Base-by-base conservation (phyloP, 2,329 filamentous ascomycete species). In the Reticulascus tulasneorum region DNA sequence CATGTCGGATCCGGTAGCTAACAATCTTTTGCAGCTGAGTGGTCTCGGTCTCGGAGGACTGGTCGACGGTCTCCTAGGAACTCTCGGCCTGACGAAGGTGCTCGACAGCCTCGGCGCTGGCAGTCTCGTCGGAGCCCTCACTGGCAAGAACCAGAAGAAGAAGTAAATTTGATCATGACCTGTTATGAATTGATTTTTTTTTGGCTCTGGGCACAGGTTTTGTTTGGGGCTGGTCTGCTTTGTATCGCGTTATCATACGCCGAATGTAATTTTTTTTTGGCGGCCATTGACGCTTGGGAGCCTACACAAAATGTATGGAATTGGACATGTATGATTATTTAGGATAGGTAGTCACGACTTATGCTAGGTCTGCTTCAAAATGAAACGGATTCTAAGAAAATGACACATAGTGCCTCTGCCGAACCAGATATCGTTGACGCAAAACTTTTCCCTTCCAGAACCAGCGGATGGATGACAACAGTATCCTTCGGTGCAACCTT, bases 21-120 rank as follows among this genome's bases (percentile, higher is more conserved):
- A 55, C 48, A 41, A n/a, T 15, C 3, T 12, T 24, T 2, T 29
- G 19, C 29, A 69, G 53, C 74, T 93, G 40, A 82, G 84, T 50
- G 86, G 84, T 6, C 77, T 95, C 19, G 89, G 89, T 38, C 76
- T 95, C 2, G 89, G 89, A 41, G 84, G 84, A 12, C 60, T 95
- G 1, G 77, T 95, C 48, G 86, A 91, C 46, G 81, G 82, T 31
- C 67, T 94, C 4, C 74, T 95, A 2, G 84, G 86, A 37, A 83
- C 84, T 2, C 64, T 93, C 15, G 86, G 86, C 11, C 71, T 94
- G 40, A 79, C 82, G 60, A 86, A 85, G 56, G 66, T 93, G 15
- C 74, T 94, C 12, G 78, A 79, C 7, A 75, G 83, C 3, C 73
- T 95, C 19, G 89, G 89, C 44, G 63, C 89, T 0, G 72, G 73